Evolutionary conservation across 2,329 filamentous ascomycete species (phyloP), one percentile per base, ranked within the genome.

Genomic region (Aspergillus sojae): DNA sequence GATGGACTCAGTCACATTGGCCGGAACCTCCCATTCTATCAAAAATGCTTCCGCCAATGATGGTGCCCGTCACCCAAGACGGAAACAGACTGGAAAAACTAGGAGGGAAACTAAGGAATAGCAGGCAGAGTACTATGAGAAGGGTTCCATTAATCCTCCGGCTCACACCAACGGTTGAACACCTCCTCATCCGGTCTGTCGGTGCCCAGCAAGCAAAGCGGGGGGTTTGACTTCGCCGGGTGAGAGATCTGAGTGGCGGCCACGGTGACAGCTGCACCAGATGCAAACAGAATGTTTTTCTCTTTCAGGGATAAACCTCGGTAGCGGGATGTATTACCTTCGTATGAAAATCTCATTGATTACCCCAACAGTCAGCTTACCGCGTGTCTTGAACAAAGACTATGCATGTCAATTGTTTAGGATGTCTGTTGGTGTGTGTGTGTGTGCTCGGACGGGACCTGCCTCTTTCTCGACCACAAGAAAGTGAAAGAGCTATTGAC

Each of bases 101-200:
- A 32, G 30, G 30, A 11, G 30, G 30, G 30, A 32, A 9, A 30
- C 11, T 23, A 36, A 16, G 5, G 14, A 36, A 16, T 36, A 5
- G 34, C 11, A 36, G 34, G 34, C 4, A 36, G 5, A 16, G 34
- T 16, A 5, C 41, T n/a, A 21, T n/a, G 4, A 39, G 36, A 14
- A 14, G 39, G 21, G 59, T 28, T 26, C 5, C 10, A 28, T 28
- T 28, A 48, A 48, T 48, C 45, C 45, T 48, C 23, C 23, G 45
- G 45, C 21, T 48, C 56, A 43, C 28, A 58, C 53, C 26, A 63
- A 63, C 58, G 60, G 63, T 56, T 56, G 53, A 62, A 9, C 14
- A 50, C 19, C 41, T 36, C 30, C 19, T 32, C 32, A 58, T 64
- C 67, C 67, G 62, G 53, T 56, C 65, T 67, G 67, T 68, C 67